Percentiles rank a stretch among this genome's conserved stretches.
Evolutionary conservation across 805 yeast genomes (phyloP).

Genomic region (Suhomyces vadensis): DNA sequence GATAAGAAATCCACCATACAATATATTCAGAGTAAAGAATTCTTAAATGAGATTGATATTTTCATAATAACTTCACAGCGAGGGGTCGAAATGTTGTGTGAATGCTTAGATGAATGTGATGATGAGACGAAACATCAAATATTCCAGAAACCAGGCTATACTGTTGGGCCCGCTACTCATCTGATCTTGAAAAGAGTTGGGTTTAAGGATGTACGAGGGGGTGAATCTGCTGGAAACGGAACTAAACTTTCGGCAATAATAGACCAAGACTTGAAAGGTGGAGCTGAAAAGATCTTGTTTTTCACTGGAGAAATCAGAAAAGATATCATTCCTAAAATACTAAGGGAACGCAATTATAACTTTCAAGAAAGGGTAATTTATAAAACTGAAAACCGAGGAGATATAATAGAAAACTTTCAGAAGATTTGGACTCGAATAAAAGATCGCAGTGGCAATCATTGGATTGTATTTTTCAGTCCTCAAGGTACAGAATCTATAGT

Average conservation of each 20-base stretch:
- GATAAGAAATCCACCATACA: conserved; percentile 46
- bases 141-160: conserved; percentile 59
- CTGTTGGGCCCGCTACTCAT: conserved; percentile 91
- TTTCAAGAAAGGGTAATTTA: conserved; percentile 68
- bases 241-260: conserved; percentile 64
- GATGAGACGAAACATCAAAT: conserved; percentile 25
- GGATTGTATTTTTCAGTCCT: conserved; percentile 90
- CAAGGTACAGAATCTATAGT: conserved; percentile 77
- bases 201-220: conserved; percentile 70
- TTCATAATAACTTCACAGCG: conserved; percentile 86
- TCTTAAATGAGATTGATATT: conserved; percentile 43
- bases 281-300: conserved; percentile 50
- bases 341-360: conserved; percentile 44
- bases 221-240: conserved; percentile 80
- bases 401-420: conserved; percentile 44
- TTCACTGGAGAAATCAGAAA: conserved; percentile 85
- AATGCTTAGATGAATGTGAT: conserved; percentile 36
- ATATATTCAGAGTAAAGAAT: conserved; percentile 46
- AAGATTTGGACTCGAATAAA: conserved; percentile 9
- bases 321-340: conserved; percentile 72
- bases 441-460: conserved; percentile 29
- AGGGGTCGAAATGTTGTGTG: conserved; percentile 78
- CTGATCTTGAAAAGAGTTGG: conserved; percentile 59
- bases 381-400: conserved; percentile 55
- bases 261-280: conserved; percentile 33